phyloP scores from a whole-genome alignment of 495 filamentous ascomycete species.

The Penicillium psychrofluorescens region DNA sequence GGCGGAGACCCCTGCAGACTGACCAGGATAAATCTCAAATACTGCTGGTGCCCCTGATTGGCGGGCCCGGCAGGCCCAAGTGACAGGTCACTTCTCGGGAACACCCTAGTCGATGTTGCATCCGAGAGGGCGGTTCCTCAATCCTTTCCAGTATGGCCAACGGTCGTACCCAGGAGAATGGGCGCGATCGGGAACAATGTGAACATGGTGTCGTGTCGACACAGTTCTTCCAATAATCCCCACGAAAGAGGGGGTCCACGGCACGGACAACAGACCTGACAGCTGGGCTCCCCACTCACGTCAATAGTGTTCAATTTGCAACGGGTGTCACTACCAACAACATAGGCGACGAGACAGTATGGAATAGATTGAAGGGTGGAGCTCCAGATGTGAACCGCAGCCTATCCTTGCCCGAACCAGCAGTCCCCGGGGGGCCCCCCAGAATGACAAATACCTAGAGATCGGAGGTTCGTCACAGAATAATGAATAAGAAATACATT shows the following conservation, averaged over 20 bases:
- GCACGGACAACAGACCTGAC: no score
- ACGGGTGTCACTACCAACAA: no score
- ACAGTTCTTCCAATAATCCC: no score
- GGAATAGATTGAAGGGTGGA: conserved; percentile 15
- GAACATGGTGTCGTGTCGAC: no score
- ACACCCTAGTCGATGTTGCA: conserved; percentile 23
- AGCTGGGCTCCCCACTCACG: background rate
- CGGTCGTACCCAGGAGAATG: conserved; percentile 18
- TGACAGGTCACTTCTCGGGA: conserved; percentile 9
- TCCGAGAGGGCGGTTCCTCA: conserved; percentile 16
- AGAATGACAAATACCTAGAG: conserved; percentile 35
- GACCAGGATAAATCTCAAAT: conserved; percentile 38
- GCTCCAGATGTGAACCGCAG: background rate
- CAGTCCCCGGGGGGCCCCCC: conserved; percentile 1
- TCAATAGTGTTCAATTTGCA: background rate
- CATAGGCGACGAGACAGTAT: background rate
- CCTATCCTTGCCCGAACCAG: conserved; percentile 22
- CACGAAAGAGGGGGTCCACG: no score
- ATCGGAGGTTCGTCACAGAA: conserved; percentile 15
- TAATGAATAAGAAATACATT: background rate
- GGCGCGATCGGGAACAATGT: background rate
- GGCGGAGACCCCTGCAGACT: conserved; percentile 22
- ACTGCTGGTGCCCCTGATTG: conserved; percentile 27
- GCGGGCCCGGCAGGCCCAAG: conserved; percentile 11
- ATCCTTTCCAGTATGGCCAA: conserved; percentile 8